phyloP scores from a whole-genome alignment of 495 filamentous ascomycete genomes.

The Penicillium pulvis region DNA sequence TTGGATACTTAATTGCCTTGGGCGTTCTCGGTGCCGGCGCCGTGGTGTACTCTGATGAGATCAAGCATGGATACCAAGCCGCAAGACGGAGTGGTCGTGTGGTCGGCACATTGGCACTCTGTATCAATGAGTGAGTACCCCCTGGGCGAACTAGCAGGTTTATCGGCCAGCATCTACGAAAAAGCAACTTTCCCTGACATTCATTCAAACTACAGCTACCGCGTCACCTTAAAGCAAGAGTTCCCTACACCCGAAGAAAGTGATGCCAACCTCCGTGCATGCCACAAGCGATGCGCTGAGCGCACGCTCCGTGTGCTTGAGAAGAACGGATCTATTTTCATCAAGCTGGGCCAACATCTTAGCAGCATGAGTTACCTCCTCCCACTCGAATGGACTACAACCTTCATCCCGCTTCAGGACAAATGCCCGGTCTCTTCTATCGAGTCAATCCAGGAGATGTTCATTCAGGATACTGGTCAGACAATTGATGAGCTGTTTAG shows the following conservation, averaged over 20 bases:
- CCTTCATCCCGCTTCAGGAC: constrained; percentile 96
- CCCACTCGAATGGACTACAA: constrained; percentile 91
- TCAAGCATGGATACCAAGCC: constrained; percentile 73
- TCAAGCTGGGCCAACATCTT: constrained; percentile 95
- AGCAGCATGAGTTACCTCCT: constrained; percentile 97
- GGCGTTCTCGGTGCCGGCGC: constrained; percentile 58
- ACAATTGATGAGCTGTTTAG: constrained; percentile 81
- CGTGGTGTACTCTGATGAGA: constrained; percentile 68
- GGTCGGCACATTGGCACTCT: constrained; percentile 70
- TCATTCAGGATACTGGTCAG: constrained; percentile 76
- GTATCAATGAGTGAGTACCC: constrained; percentile 82
- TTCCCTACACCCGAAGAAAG: constrained; percentile 61
- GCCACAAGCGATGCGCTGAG: constrained; percentile 90
- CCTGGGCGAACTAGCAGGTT: not conserved
- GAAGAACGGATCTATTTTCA: constrained; percentile 96
- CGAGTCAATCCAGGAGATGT: constrained; percentile 86
- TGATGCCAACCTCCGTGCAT: constrained; percentile 69
- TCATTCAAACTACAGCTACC: constrained; percentile 61
- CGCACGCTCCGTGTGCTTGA: constrained; percentile 86
- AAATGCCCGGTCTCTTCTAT: constrained; percentile 91
- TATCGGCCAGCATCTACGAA: not conserved
- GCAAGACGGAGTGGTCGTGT: constrained; percentile 78
- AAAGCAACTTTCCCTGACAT: not conserved
- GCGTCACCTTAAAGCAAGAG: constrained; percentile 71
- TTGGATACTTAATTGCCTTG: constrained; percentile 54